Base-by-base conservation (phyloP, 139 green algal genomes). In the Spirogloea muscicola region DNA sequence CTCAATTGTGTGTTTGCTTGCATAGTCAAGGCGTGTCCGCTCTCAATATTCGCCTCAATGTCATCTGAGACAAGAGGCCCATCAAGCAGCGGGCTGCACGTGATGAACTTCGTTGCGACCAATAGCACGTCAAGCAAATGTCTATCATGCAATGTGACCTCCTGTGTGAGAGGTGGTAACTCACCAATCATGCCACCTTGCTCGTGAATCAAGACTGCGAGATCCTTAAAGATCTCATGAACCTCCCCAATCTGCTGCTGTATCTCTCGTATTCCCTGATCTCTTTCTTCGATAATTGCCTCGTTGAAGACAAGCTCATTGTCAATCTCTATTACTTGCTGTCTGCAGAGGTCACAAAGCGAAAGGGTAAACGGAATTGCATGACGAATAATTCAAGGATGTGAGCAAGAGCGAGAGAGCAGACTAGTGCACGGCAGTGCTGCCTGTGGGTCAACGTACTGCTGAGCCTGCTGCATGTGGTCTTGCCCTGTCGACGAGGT, bases 171-270 rank as follows among this genome's bases (percentile, higher is more conserved):
- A 18, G n/a, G n/a, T 9, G 10, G 63, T 29, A 18, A 78, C 65
- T 68, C 36, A 80, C 72, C 72, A 18, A 86, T 85, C 82, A 85
- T 80, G 37, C 16, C 38, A 18, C 83, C 84, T 49, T 89, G 84
- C 29, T 89, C 83, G 18, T 84, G 76, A 25, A 89, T 80, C 21
- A 89, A 76, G 49, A 87, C 80, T 21, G 84, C 84, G 2, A 89
- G 68, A 71, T 89, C 84, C 60, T 76, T 61, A 68, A 89, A 89
- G 40, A 88, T 89, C 68, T 89, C 84, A 44, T 87, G 84, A 18
- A 89, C 84, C 68, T 89, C 83, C 18, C 71, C 79, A 66, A 89
- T 89, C 51, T 89, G 75, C 61, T 81, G 62, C 72, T 88, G 83
- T 39, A 89, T 87, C 41, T 89, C 83, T 16, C 25, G 38, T 25